These are phyloP conservation scores for Narthecium ossifragum DNA, from an alignment of 106 monocot species.

Conservation along the genomic window DNA sequence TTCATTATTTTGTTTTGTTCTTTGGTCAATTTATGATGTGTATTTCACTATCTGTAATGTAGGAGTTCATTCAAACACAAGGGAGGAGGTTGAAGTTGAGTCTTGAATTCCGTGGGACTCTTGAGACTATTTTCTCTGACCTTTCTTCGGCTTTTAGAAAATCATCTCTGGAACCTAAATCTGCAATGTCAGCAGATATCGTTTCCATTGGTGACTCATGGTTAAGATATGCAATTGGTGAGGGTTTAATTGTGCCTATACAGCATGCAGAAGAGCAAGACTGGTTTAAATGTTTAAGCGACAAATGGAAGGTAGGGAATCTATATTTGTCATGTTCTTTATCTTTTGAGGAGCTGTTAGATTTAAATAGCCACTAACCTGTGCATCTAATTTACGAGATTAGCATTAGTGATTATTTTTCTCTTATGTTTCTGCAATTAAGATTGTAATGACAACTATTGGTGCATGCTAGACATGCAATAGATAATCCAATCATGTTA, in stretches of 20 bases:
- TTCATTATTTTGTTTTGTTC: neutral
- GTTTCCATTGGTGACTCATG: constrained; percentile 92
- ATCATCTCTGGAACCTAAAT: constrained; percentile 47
- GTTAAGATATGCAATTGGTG: constrained; percentile 59
- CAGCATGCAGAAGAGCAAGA: constrained; percentile 52
- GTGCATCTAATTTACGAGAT: too few species aligned
- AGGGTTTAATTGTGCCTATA: constrained; percentile 74
- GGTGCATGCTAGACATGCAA: neutral
- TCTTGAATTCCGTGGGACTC: constrained; percentile 42
- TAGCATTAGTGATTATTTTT: neutral
- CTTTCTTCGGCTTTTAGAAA: constrained; percentile 52
- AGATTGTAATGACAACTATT: neutral
- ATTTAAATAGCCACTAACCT: too few species aligned
- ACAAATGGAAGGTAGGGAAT: constrained; percentile 86
- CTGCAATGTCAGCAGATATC: constrained; percentile 85
- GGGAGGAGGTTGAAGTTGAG: constrained; percentile 61
- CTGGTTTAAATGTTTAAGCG: constrained; percentile 66
- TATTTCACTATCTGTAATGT: neutral
- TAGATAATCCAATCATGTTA: too few species aligned
- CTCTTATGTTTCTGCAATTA: neutral
- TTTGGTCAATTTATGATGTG: neutral
- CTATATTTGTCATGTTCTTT: neutral
- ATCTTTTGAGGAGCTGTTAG: too few species aligned
- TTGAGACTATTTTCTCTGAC: constrained; percentile 62
- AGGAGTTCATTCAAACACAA: constrained; percentile 90